A percentile compares a stretch with the other conserved stretches of the same genome.
These are phyloP conservation scores for Lasiosphaeria ovina DNA, from an alignment of 495 filamentous ascomycete species.

Conservation along the genomic window DNA sequence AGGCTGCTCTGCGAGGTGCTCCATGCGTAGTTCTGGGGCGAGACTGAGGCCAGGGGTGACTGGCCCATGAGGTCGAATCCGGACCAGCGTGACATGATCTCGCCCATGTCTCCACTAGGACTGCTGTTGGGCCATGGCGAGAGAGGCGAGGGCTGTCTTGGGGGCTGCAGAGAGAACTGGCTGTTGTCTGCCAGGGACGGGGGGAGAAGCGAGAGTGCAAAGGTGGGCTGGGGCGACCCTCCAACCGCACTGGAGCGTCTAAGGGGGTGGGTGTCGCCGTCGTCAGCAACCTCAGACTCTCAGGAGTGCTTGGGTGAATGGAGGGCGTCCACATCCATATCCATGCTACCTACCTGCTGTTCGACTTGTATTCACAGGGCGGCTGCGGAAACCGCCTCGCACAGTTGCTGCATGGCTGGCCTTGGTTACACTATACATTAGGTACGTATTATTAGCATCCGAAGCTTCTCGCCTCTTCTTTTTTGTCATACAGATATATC, in stretches of 20 bases:
- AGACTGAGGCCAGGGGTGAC: conserved; percentile 4
- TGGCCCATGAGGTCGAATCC: conserved; percentile 17
- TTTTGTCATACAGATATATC: too few relatives aligned
- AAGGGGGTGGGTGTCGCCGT: background rate
- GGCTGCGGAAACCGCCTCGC: conserved; percentile 39
- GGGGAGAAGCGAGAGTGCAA: conserved; percentile 22
- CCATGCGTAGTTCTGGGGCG: conserved; percentile 19
- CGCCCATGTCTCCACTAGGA: conserved; percentile 12
- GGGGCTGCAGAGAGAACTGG: conserved; percentile 16
- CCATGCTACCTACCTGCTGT: conserved; percentile 27
- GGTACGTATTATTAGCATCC: too few relatives aligned
- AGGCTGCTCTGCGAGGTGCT: conserved; percentile 19
- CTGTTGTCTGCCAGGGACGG: conserved; percentile 10
- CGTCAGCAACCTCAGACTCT: conserved; percentile 4
- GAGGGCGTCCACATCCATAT: background rate
- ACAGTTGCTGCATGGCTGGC: conserved; percentile 41
- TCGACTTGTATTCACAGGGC: conserved; percentile 35
- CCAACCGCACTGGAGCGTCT: conserved; percentile 23
- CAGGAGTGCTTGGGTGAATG: background rate
- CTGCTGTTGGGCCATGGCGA: conserved; percentile 18
- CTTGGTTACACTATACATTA: conserved; percentile 36
- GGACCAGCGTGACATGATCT: conserved; percentile 18
- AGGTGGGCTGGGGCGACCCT: conserved; percentile 22
- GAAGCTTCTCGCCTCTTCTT: too few relatives aligned
- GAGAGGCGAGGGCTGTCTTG: conserved; percentile 8